Conservation (phyloP, 2,329 filamentous ascomycete genomes). For the Monosporascus sp. region DNA sequence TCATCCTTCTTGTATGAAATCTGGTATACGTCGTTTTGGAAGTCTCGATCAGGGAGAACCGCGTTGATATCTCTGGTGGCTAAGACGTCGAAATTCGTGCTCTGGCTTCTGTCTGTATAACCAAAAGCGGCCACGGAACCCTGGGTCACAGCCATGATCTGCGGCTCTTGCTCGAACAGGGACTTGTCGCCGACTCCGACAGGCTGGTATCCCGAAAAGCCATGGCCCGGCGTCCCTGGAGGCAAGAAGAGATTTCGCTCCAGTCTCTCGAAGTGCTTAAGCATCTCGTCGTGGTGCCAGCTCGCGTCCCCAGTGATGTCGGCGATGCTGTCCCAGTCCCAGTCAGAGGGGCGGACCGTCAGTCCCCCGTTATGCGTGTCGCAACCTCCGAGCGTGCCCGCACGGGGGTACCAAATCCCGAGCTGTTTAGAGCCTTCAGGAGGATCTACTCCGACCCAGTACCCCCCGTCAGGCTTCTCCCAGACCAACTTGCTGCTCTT, state of each 20-base stretch:
- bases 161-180: slow-evolving; percentile 4
- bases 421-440: slow-evolving; percentile 34
- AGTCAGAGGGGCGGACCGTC: slow-evolving; percentile 51
- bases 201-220: slow-evolving; percentile 25
- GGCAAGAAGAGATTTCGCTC: slow-evolving; percentile 51
- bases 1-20: slow-evolving; percentile 5
- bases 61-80: slow-evolving; percentile 3
- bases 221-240: slow-evolving; percentile 41
- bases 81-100: slow-evolving; percentile 2
- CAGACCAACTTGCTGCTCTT: slow-evolving; percentile 50
- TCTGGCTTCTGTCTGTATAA: background rate
- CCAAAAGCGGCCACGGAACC: slow-evolving; percentile 4
- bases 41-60: background rate
- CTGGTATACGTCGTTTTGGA: slow-evolving; percentile 5
- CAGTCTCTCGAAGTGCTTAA: slow-evolving; percentile 50
- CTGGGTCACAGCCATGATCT: slow-evolving; percentile 4
- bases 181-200: slow-evolving; percentile 3
- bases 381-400: slow-evolving; percentile 43
- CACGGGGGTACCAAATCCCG: slow-evolving; percentile 42
- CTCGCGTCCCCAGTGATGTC: slow-evolving; percentile 54
- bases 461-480: slow-evolving; percentile 29
- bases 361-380: slow-evolving; percentile 58
- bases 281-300: slow-evolving; percentile 56
- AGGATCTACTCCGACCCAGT: slow-evolving; percentile 33
- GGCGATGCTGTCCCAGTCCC: slow-evolving; percentile 55